Conservation (phyloP, 345 rosid species). For the Corchorus olitorius region DNA sequence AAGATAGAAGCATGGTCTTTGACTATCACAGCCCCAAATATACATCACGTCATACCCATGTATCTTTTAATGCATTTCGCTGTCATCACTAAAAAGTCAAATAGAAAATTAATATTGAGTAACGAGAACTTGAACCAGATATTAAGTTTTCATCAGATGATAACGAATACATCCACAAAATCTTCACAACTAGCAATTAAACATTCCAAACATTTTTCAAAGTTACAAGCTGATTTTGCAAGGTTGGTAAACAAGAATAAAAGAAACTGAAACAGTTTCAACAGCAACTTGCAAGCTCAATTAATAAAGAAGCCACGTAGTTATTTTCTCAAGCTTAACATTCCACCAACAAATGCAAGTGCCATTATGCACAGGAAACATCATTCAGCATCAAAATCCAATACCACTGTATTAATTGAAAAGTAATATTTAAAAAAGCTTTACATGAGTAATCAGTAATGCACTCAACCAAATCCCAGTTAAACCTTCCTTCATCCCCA, state of each 20-base stretch:
- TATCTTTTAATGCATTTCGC: neutral
- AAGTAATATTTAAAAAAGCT: neutral
- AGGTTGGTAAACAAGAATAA: neutral
- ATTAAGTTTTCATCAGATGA: neutral
- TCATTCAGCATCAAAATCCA: neutral
- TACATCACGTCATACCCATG: neutral
- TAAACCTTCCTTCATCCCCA: neutral
- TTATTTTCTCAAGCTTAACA: neutral
- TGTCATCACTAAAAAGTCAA: neutral
- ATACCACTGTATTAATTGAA: neutral
- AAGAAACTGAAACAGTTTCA: neutral
- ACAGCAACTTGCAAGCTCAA: neutral
- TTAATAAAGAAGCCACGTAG: neutral
- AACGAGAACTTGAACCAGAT: neutral
- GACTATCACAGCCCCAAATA: neutral
- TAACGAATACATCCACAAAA: neutral
- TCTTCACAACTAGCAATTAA: neutral
- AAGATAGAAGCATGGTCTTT: neutral
- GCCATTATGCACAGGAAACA: constrained; percentile 7
- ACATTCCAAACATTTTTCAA: neutral
- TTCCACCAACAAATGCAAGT: neutral
- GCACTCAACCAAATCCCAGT: neutral
- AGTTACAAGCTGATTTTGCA: neutral
- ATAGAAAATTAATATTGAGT: neutral
- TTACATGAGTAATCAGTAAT: neutral